Percentiles rank a stretch among this genome's conserved stretches.
Evolutionary conservation across 2,329 filamentous ascomycete species (phyloP).

Genomic region (Fusarium austroafricanum): DNA sequence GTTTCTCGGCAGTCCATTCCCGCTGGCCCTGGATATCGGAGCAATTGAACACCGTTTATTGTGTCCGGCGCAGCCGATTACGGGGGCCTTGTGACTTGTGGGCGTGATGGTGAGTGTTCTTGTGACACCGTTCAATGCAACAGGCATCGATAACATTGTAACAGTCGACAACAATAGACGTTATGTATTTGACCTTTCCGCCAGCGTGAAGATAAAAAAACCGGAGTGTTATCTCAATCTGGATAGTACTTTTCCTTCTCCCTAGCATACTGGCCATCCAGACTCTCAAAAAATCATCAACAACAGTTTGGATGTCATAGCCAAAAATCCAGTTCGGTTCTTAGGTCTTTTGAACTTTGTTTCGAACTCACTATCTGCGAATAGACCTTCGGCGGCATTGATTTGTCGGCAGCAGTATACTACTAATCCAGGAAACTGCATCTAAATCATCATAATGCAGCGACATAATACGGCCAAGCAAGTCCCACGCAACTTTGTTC

Average conservation of each 20-base stretch:
- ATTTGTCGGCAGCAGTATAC: slow-evolving; percentile 37
- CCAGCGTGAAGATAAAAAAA: background rate
- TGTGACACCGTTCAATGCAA: slow-evolving; percentile 8
- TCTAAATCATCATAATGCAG: slow-evolving; percentile 44
- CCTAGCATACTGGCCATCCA: background rate
- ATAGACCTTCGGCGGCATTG: slow-evolving; percentile 15
- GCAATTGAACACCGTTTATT: background rate
- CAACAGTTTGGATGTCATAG: slow-evolving; percentile 42
- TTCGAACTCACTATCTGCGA: no score
- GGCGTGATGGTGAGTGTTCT: slow-evolving; percentile 8
- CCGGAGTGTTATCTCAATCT: background rate
- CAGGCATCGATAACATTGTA: background rate
- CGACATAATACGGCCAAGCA: slow-evolving; percentile 46
- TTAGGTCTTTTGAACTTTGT: slow-evolving; percentile 23
- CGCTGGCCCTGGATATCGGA: background rate
- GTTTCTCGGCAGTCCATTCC: background rate
- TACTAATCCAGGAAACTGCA: slow-evolving; percentile 44
- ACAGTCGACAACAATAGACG: no score
- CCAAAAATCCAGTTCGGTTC: slow-evolving; percentile 46
- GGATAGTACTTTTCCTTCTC: background rate
- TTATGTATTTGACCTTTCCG: background rate
- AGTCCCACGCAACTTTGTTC: slow-evolving; percentile 37
- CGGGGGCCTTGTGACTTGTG: slow-evolving; percentile 8
- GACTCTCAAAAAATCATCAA: slow-evolving; percentile 17
- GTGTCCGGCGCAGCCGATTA: slow-evolving; percentile 2